These are phyloP conservation scores for Fusarium nisikadoi DNA, from an alignment of 2,329 filamentous ascomycete species.

Conservation along the genomic window DNA sequence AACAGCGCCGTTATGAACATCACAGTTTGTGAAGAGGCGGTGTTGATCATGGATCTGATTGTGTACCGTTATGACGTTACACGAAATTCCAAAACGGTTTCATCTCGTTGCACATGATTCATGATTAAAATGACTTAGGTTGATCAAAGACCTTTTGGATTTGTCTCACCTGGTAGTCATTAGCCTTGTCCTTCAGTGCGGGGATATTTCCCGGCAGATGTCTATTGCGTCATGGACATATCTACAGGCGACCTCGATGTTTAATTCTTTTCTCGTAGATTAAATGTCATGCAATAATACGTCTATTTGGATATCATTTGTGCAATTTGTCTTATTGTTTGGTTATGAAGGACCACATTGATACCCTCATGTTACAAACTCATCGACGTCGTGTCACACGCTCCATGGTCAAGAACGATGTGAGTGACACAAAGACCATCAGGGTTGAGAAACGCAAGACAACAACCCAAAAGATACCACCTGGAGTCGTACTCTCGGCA, in stretches of 20 bases:
- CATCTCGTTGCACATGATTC: not conserved
- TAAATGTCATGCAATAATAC: no score
- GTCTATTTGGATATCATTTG: rapidly evolving
- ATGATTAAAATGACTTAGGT: not conserved
- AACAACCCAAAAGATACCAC: rapidly evolving
- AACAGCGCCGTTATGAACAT: rapidly evolving
- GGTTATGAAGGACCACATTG: rapidly evolving
- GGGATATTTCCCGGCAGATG: not conserved
- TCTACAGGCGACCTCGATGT: no score
- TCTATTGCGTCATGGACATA: conserved; percentile 5
- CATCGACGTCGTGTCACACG: conserved; percentile 3
- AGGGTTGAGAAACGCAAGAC: not conserved
- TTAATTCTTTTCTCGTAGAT: no score
- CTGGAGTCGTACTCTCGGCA: not conserved
- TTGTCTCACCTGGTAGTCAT: not conserved
- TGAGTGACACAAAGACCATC: not conserved
- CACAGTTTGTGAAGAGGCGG: rapidly evolving
- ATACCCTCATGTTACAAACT: rapidly evolving
- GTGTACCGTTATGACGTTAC: rapidly evolving
- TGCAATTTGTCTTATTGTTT: rapidly evolving
- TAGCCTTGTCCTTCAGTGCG: not conserved
- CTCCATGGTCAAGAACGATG: conserved; percentile 2
- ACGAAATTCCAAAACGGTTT: not conserved
- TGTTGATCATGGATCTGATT: rapidly evolving
- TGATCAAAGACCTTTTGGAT: no score